Evolutionary conservation across 2,329 filamentous ascomycete genomes (phyloP).

Genomic region (Boeremia exigua): DNA sequence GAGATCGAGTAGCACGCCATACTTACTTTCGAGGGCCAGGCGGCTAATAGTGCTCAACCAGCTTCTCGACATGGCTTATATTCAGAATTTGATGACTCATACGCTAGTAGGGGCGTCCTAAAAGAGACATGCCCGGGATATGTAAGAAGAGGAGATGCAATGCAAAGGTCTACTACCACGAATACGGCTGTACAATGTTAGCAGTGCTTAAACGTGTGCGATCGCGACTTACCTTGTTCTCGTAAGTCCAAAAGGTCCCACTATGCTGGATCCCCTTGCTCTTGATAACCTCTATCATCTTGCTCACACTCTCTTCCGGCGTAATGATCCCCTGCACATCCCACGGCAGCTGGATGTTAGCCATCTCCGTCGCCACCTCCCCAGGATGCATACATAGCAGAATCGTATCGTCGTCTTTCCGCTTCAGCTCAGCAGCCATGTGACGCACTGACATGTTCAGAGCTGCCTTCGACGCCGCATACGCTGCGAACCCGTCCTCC

Average conservation of each 20-base stretch:
- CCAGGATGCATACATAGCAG: constrained; percentile 64
- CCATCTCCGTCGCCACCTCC: constrained; percentile 64
- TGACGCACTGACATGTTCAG: constrained; percentile 63
- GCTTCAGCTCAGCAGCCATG: constrained; percentile 61
- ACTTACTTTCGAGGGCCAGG: no score
- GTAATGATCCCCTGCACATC: constrained; percentile 60
- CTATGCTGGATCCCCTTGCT: constrained; percentile 57
- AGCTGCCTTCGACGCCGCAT: constrained; percentile 63
- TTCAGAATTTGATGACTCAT: constrained; percentile 2
- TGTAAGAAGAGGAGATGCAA: constrained; percentile 3
- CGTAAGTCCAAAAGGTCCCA: constrained; percentile 64
- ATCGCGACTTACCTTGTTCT: constrained; percentile 53
- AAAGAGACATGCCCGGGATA: constrained; percentile 4
- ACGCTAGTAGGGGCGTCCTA: constrained; percentile 24
- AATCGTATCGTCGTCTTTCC: constrained; percentile 57
- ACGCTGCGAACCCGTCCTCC: constrained; percentile 65
- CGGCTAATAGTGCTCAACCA: background rate
- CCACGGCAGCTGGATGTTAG: constrained; percentile 59
- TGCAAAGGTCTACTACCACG: constrained; percentile 30
- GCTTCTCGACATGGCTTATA: background rate
- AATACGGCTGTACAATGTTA: constrained; percentile 32
- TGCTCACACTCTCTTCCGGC: constrained; percentile 56
- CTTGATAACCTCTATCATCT: constrained; percentile 59
- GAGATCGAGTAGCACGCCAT: constrained; percentile 22
- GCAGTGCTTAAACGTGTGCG: background rate